Evolutionary conservation across 768 basidiomycete species (phyloP).

Genomic region (Cystoderma amianthinum): DNA sequence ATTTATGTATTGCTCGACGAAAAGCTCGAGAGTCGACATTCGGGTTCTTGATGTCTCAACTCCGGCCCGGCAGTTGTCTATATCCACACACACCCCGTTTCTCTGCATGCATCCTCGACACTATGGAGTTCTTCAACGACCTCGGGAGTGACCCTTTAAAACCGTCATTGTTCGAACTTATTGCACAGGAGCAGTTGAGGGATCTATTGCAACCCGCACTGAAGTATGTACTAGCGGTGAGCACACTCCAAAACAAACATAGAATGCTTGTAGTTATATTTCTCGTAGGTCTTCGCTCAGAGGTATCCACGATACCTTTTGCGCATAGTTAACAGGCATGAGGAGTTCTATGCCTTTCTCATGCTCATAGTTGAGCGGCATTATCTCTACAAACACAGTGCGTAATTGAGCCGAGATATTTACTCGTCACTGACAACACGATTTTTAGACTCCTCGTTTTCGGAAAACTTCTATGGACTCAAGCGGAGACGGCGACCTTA

Average conservation of each 20-base stretch:
- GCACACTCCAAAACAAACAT: too few relatives aligned
- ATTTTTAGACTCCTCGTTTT: slow-evolving; percentile 76
- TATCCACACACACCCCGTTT: too few relatives aligned
- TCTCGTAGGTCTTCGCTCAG: slow-evolving; percentile 82
- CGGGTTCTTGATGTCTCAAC: too few relatives aligned
- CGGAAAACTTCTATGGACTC: slow-evolving; percentile 94
- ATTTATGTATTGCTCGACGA: too few relatives aligned
- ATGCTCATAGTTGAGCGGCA: slow-evolving; percentile 89
- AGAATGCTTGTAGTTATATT: not conserved
- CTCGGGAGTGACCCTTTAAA: slow-evolving; percentile 66
- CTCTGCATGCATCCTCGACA: too few relatives aligned
- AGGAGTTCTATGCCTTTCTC: slow-evolving; percentile 88
- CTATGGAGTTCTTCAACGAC: slow-evolving; percentile 82
- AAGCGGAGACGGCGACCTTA: slow-evolving; percentile 71
- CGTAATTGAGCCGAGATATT: slow-evolving; percentile 16
- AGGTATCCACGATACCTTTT: slow-evolving; percentile 89
- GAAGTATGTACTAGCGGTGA: slow-evolving; percentile 90
- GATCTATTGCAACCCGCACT: slow-evolving; percentile 91
- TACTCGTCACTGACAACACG: too few relatives aligned
- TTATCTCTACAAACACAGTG: slow-evolving; percentile 84
- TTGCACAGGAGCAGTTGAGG: slow-evolving; percentile 89
- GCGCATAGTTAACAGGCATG: slow-evolving; percentile 87
- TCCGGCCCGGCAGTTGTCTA: too few relatives aligned
- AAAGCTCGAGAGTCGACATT: too few relatives aligned
- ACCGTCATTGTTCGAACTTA: slow-evolving; percentile 84